phyloP scores from a whole-genome alignment of 2,329 filamentous ascomycete species.

The Fusarium avenaceum region DNA sequence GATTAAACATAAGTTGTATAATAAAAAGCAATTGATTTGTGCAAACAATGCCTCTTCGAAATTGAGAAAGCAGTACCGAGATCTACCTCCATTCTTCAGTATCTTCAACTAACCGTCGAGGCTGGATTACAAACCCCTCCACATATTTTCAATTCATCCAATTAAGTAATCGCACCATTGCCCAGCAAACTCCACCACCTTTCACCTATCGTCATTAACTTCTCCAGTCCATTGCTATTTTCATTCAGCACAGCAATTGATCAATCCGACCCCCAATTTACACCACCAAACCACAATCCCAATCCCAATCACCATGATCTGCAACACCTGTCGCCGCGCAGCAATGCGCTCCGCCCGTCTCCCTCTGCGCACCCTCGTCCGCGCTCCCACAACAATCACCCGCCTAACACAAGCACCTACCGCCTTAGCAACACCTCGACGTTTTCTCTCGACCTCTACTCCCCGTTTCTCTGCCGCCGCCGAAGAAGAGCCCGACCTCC shows the following conservation, averaged over 20 bases:
- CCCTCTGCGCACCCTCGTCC: conserved; percentile 27
- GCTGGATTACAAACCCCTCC: conserved; percentile 46
- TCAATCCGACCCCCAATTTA: background rate
- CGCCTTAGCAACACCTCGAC: conserved; percentile 7
- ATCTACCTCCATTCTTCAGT: background rate
- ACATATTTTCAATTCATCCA: conserved; percentile 29
- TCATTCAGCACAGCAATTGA: conserved; percentile 23
- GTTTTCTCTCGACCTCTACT: conserved; percentile 28
- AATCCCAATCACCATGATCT: conserved; percentile 44
- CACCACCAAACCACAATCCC: background rate
- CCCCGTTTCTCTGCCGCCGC: conserved; percentile 26
- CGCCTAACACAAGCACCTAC: conserved; percentile 19
- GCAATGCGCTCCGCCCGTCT: conserved; percentile 41
- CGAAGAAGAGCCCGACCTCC: conserved; percentile 36
- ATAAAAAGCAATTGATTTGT: background rate
- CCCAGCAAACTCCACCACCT: conserved; percentile 24
- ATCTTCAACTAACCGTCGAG: conserved; percentile 29
- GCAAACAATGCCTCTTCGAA: background rate
- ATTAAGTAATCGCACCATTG: conserved; percentile 29
- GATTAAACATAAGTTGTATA: background rate
- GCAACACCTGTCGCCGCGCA: conserved; percentile 46
- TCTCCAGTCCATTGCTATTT: background rate
- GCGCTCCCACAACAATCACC: conserved; percentile 19
- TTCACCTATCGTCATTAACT: conserved; percentile 26
- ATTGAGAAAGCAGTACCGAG: too few species aligned